These are phyloP conservation scores for Immersiella caudata DNA, from an alignment of 495 filamentous ascomycete species.

Conservation along the genomic window DNA sequence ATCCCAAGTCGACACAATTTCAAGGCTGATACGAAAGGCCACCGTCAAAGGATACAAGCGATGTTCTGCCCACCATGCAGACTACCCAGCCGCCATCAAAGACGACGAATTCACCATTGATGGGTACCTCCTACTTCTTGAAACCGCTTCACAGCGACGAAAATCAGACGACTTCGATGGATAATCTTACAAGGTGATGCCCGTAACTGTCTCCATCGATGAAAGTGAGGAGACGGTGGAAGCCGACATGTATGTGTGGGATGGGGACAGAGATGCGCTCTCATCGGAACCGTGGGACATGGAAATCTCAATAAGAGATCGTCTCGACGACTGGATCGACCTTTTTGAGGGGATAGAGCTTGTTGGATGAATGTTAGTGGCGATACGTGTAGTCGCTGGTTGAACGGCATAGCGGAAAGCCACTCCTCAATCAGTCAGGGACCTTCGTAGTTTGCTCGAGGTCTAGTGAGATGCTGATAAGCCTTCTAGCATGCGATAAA, in stretches of 20 bases:
- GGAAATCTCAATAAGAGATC: constrained; percentile 21
- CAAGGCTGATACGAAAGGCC: background rate
- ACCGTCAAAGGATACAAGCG: constrained; percentile 18
- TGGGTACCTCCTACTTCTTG: constrained; percentile 23
- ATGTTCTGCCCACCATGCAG: constrained; percentile 6
- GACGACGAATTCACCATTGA: constrained; percentile 22
- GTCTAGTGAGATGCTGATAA: too few species aligned
- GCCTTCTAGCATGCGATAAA: too few species aligned
- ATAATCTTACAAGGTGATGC: constrained; percentile 19
- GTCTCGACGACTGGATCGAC: constrained; percentile 28
- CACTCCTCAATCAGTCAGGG: too few species aligned
- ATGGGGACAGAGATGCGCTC: constrained; percentile 10
- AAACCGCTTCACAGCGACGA: constrained; percentile 26
- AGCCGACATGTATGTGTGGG: constrained; percentile 31
- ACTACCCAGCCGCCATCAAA: constrained; percentile 26
- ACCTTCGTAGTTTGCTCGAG: too few species aligned
- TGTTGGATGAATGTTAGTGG: constrained; percentile 4
- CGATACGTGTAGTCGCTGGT: background rate
- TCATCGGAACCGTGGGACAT: constrained; percentile 22
- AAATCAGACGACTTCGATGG: constrained; percentile 32
- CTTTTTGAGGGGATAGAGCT: constrained; percentile 25
- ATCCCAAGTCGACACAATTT: background rate
- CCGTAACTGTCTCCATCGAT: constrained; percentile 17
- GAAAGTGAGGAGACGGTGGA: constrained; percentile 14
- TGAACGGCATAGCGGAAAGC: too few species aligned